Percentiles rank a stretch among this genome's conserved stretches.
These are phyloP conservation scores for Dothideomycetes sp. DNA, from an alignment of 2,329 filamentous ascomycete genomes.

Conservation along the genomic window DNA sequence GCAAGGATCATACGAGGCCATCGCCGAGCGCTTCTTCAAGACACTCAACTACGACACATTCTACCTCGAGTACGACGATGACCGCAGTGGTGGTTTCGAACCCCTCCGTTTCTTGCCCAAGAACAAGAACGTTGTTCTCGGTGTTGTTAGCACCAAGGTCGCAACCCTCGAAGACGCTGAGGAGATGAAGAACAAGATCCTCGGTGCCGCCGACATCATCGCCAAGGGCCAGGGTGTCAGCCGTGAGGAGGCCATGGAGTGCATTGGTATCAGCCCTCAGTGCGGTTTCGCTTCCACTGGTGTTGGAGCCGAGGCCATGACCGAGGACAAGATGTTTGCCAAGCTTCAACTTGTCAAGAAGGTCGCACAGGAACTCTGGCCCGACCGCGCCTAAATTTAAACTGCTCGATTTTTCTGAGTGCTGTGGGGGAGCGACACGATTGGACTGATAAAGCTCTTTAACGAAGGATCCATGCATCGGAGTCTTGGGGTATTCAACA, in stretches of 20 bases:
- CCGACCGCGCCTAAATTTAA: slow-evolving; percentile 22
- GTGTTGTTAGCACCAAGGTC: slow-evolving; percentile 31
- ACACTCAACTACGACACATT: slow-evolving; percentile 32
- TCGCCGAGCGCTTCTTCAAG: slow-evolving; percentile 31
- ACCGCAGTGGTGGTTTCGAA: slow-evolving; percentile 30
- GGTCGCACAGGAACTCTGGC: slow-evolving; percentile 30
- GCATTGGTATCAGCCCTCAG: slow-evolving; percentile 30
- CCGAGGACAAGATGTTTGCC: slow-evolving; percentile 31
- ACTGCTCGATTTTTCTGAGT: neutral
- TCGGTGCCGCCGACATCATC: slow-evolving; percentile 29
- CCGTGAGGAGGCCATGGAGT: slow-evolving; percentile 29
- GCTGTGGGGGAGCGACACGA: neutral
- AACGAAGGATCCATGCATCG: slow-evolving; percentile 12
- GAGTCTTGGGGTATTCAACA: slow-evolving; percentile 11
- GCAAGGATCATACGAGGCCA: slow-evolving; percentile 30
- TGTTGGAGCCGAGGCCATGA: slow-evolving; percentile 29
- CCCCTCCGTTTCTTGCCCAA: slow-evolving; percentile 30
- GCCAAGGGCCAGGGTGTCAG: slow-evolving; percentile 29
- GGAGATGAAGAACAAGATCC: slow-evolving; percentile 26
- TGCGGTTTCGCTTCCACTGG: slow-evolving; percentile 32
- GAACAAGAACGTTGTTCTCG: slow-evolving; percentile 32
- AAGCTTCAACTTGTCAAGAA: slow-evolving; percentile 29
- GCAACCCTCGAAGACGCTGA: slow-evolving; percentile 28
- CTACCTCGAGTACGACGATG: slow-evolving; percentile 33
- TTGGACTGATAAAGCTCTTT: slow-evolving; percentile 9